Evolutionary conservation across 75 land plant species (phyloP), one percentile per base, ranked within the genome.

Genomic region (Gnetum montanum): DNA sequence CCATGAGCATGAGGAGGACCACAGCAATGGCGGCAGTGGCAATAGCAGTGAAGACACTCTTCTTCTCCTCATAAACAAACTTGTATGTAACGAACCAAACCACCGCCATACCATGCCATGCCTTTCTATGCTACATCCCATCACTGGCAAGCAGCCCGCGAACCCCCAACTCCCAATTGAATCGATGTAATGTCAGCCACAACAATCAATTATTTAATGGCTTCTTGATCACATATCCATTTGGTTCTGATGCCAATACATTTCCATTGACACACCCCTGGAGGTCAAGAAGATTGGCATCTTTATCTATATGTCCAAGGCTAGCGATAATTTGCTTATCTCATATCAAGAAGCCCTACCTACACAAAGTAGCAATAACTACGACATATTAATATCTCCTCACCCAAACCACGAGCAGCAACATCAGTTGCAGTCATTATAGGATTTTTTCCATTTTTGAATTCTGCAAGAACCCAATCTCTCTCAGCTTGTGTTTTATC

Each of bases 381-480:
- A n/a, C n/a, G n/a, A n/a, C n/a, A n/a, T n/a, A n/a, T n/a, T n/a
- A n/a, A 51, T 53, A 62, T 82, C 28, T 66, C 64, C 84, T 72
- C 80, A 88, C 93, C 93, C 70, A 88, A 83, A 58, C 93, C 93
- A 62, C 93, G 88, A 12, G 93, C 93, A 70, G 93, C 93, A 41
- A 88, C 93, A 78, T 88, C 93, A 41, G 93, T 88, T 54, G 93
- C 93, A 64, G 81, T 81, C 93, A 88, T 84, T 57, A 88, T 72
- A 43, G 89, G 93, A 65, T 77, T 88, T 54, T 66, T 84, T 28
- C 93, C 93, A 80, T 76, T 70, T 46, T 78, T 84, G 64, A 88
- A 88, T 55, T 88, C 85, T 22, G 89, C 63, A 0, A 88, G 62
- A 44, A 88, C 93, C 85, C 88, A 84, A 48, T 88, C 93, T 35